Evolutionary conservation across 1,139 yeast genomes (phyloP).

Genomic region (Geotrichum candidum): DNA sequence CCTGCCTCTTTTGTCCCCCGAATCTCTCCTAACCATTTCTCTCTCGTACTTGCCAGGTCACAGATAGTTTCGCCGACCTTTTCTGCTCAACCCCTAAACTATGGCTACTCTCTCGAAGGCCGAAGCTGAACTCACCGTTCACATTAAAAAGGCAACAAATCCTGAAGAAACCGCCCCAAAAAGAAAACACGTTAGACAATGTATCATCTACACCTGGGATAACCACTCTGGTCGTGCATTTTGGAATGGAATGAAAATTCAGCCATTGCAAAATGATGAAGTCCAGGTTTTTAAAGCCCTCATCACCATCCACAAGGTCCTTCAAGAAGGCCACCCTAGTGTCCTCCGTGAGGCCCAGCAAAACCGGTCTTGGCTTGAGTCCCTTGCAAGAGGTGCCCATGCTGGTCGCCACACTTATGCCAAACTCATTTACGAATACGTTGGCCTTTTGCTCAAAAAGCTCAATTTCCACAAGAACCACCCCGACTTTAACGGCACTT

Average conservation of each 20-base stretch:
- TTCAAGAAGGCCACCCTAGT: constrained; percentile 93
- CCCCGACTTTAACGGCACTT: constrained; percentile 88
- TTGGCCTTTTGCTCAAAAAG: constrained; percentile 61
- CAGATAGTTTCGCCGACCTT: not conserved
- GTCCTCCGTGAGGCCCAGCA: constrained; percentile 76
- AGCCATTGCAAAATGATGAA: constrained; percentile 77
- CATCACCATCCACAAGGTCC: constrained; percentile 82
- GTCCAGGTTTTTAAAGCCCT: constrained; percentile 83
- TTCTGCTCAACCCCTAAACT: not conserved
- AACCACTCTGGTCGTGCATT: constrained; percentile 80
- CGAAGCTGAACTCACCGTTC: constrained; percentile 43
- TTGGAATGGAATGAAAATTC: constrained; percentile 77
- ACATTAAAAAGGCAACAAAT: constrained; percentile 82
- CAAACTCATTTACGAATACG: constrained; percentile 72
- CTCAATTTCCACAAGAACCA: constrained; percentile 79
- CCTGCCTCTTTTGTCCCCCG: not conserved
- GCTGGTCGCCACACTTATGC: constrained; percentile 52
- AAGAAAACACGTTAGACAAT: constrained; percentile 85
- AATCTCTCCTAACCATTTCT: not conserved
- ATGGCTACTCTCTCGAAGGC: constrained; percentile 29
- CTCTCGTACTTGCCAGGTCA: not conserved
- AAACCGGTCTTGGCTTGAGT: constrained; percentile 58
- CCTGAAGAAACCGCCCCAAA: constrained; percentile 89
- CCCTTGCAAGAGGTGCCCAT: constrained; percentile 26
- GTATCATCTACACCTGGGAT: constrained; percentile 96